phyloP scores from a whole-genome alignment of 2,329 filamentous ascomycete species.

The Exophiala lecanii-corni region DNA sequence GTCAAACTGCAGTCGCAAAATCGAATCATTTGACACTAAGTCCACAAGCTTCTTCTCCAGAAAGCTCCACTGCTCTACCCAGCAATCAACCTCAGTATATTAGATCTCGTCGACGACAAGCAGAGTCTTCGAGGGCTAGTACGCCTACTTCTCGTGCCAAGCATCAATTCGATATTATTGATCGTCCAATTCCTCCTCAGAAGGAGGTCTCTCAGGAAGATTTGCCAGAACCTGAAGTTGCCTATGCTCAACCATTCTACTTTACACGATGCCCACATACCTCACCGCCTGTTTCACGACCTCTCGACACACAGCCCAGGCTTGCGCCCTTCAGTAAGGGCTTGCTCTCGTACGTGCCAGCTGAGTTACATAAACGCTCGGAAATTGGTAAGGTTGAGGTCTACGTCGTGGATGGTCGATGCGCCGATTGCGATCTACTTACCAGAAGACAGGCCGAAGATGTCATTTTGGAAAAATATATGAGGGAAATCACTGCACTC shows the following conservation, averaged over 20 bases:
- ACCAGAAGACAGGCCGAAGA: constrained; percentile 17
- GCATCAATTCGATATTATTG: too few species aligned
- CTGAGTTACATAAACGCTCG: constrained; percentile 1
- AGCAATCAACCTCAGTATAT: too few species aligned
- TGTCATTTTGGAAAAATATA: constrained; percentile 14
- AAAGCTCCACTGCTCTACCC: too few species aligned
- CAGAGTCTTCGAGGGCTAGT: too few species aligned
- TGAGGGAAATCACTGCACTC: constrained; percentile 9
- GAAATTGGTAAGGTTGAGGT: constrained; percentile 2
- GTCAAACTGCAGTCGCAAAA: too few species aligned
- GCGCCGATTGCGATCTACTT: constrained; percentile 20
- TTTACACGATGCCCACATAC: constrained; percentile 23
- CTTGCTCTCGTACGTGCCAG: constrained; percentile 13
- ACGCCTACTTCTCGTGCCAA: too few species aligned
- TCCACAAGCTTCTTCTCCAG: too few species aligned
- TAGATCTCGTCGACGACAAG: too few species aligned
- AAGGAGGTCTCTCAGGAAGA: too few species aligned
- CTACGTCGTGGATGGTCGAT: constrained; percentile 19
- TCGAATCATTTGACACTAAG: too few species aligned
- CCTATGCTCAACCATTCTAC: constrained; percentile 19
- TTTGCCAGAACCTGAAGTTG: constrained; percentile 17
- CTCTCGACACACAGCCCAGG: constrained; percentile 21
- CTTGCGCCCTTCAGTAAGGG: constrained; percentile 7
- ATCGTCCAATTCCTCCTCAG: too few species aligned
- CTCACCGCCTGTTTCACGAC: constrained; percentile 19